These are phyloP conservation scores for Earliella scabrosa DNA, from an alignment of 1,284 basidiomycete genomes.

Conservation along the genomic window DNA sequence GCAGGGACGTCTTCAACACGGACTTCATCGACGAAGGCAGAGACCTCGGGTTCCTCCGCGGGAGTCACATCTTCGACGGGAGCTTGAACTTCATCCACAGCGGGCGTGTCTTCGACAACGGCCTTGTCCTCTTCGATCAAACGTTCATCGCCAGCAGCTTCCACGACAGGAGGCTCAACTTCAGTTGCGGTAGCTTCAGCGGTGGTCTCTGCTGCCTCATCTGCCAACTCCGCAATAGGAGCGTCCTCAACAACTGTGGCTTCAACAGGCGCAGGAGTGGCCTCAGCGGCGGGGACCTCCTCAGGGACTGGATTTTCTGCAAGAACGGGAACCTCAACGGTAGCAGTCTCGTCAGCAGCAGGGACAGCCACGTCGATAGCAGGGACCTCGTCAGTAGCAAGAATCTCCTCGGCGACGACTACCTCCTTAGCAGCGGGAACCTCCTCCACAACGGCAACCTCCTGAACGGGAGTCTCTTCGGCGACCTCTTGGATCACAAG, in stretches of 20 bases:
- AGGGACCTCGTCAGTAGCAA: not conserved
- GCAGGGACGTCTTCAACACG: not conserved
- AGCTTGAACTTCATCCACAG: slow-evolving; percentile 5
- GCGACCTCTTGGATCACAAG: not conserved
- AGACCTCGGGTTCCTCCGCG: slow-evolving; percentile 2
- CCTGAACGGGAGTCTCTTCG: not conserved
- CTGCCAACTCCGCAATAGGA: not conserved
- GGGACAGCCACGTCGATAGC: not conserved
- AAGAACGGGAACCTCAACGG: not conserved
- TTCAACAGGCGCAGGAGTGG: too few species aligned
- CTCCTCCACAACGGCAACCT: slow-evolving; percentile 9
- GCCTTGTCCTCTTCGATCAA: slow-evolving; percentile 1
- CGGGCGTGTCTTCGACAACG: slow-evolving; percentile 1
- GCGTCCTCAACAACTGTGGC: slow-evolving; percentile 5
- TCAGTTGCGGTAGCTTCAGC: slow-evolving; percentile 4
- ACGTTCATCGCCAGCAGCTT: not conserved
- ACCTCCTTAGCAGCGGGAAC: not conserved
- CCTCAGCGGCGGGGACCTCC: slow-evolving; percentile 9
- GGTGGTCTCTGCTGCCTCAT: not conserved
- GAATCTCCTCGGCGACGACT: not conserved
- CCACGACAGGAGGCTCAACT: not conserved
- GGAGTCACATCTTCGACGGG: not conserved
- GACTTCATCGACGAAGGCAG: too few species aligned
- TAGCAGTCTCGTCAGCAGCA: not conserved
- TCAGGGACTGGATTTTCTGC: not conserved